Base-by-base conservation (phyloP, 176 grass and related monocot genomes). In the Alopecurus myosuroides region DNA sequence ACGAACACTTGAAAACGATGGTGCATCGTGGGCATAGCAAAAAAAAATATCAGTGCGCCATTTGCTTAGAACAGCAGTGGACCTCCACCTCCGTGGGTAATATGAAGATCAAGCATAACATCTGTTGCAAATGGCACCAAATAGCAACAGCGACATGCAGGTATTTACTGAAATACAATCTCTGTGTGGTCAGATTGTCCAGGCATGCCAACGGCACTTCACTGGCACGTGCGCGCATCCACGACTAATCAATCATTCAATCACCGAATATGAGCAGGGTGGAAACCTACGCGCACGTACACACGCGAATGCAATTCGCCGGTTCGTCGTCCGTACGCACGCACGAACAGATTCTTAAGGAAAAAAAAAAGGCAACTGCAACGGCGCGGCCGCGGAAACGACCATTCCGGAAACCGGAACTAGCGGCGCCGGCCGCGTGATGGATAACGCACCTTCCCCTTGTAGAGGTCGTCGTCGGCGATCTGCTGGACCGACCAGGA, bases 401-500 rank as follows among this genome's bases (percentile, higher is more conserved):
- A 79, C 6, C 40, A 73, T 44, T 44, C 70, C 15, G 46, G 17
- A 60, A 17, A 26, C 70, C 15, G 46, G 17, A 60, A 17, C 22
- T 3, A 18, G 23, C 33, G 55, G 75, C 52, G 22, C 11, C 33
- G 36, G 23, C 35, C 20, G 29, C 84, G 77, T 48, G 50, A 52
- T 39, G n/a, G 80, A 81, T 70, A 25, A 46, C 63, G 15, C 20
- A 90, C 92, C 92, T 92, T 4, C 3, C 41, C 76, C 53, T 51
- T 87, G 87, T 41, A 86, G 73, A 90, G 68, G 33, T 79, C 64
- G 45, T 76, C 63, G 80, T 92, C 48, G 53, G 73, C 46, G 75
- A 92, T 71, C 3, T 92, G 68, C 36, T 45, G 50, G 75, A 94
- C 28, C 1, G 63, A 62, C 90, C 93, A 94, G 77, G 90, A 90